A percentile compares a stretch with the other conserved stretches of the same genome.
These are phyloP conservation scores for Salix udensis DNA, from an alignment of 345 rosid species.

Conservation along the genomic window DNA sequence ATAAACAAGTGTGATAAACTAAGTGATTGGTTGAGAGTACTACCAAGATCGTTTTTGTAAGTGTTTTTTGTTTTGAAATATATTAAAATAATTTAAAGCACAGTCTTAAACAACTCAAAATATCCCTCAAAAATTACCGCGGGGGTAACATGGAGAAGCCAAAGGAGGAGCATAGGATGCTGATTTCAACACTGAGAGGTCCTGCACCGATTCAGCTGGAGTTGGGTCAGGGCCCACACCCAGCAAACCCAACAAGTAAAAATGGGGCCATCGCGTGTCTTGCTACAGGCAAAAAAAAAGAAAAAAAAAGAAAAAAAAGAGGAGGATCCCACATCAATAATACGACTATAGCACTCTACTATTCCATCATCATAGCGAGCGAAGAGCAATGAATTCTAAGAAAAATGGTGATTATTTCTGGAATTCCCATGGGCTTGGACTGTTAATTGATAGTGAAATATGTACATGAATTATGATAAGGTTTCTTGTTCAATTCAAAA, in stretches of 20 bases:
- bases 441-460: not conserved
- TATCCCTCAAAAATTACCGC: too few relatives aligned
- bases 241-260: slow-evolving; percentile 11
- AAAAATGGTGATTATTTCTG: not conserved
- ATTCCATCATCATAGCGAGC: too few relatives aligned
- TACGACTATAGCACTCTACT: not conserved
- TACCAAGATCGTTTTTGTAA: too few relatives aligned
- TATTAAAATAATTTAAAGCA: too few relatives aligned
- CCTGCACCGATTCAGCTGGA: not conserved
- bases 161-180: slow-evolving; percentile 12
- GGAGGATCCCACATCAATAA: slow-evolving; percentile 14
- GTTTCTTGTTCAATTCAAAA: slow-evolving; percentile 6
- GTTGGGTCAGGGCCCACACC: slow-evolving; percentile 21
- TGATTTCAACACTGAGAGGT: not conserved
- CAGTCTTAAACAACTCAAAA: fast-evolving
- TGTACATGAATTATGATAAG: slow-evolving; percentile 3
- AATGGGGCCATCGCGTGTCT: slow-evolving; percentile 19
- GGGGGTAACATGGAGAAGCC: too few relatives aligned
- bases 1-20: too few relatives aligned
- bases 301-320: not conserved
- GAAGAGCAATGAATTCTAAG: not conserved
- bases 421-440: not conserved
- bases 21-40: too few relatives aligned
- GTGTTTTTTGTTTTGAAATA: fast-evolving
- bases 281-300: not conserved